These are phyloP conservation scores for Mortierella alpina DNA, from an alignment of 192 early-diverging fungal genomes.

Conservation along the genomic window DNA sequence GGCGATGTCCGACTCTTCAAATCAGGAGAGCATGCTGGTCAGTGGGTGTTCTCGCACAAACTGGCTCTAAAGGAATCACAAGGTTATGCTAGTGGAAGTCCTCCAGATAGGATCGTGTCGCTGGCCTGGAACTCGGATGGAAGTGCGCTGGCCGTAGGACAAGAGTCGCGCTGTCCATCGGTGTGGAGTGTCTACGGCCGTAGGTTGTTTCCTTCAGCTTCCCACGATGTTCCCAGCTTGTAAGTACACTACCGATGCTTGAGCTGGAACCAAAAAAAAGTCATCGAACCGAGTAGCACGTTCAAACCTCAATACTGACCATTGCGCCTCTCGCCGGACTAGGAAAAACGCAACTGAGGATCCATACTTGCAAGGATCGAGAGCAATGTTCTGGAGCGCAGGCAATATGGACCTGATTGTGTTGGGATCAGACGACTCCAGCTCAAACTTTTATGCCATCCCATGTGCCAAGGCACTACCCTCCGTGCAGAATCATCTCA, in stretches of 20 bases:
- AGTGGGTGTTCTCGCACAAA: constrained; percentile 52
- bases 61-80: constrained; percentile 45
- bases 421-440: constrained; percentile 57
- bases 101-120: constrained; percentile 36
- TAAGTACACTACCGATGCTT: constrained; percentile 17
- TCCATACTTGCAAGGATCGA: constrained; percentile 67
- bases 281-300: no score
- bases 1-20: constrained; percentile 49
- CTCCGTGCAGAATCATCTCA: constrained; percentile 47
- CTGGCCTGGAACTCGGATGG: constrained; percentile 82
- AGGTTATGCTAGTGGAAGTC: constrained; percentile 9
- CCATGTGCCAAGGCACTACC: constrained; percentile 41
- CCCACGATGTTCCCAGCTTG: constrained; percentile 60
- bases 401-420: constrained; percentile 76
- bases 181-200: constrained; percentile 86
- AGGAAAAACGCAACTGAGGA: constrained; percentile 63
- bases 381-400: constrained; percentile 76
- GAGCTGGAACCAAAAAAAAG: not conserved
- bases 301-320: not conserved
- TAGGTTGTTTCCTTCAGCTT: constrained; percentile 65
- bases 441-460: constrained; percentile 38
- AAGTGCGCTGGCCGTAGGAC: constrained; percentile 77
- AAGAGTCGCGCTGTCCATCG: constrained; percentile 70
- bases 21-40: constrained; percentile 49
- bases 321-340: not conserved